Base-by-base conservation (phyloP, 2,329 filamentous ascomycete species). In the Alternaria triticina region DNA sequence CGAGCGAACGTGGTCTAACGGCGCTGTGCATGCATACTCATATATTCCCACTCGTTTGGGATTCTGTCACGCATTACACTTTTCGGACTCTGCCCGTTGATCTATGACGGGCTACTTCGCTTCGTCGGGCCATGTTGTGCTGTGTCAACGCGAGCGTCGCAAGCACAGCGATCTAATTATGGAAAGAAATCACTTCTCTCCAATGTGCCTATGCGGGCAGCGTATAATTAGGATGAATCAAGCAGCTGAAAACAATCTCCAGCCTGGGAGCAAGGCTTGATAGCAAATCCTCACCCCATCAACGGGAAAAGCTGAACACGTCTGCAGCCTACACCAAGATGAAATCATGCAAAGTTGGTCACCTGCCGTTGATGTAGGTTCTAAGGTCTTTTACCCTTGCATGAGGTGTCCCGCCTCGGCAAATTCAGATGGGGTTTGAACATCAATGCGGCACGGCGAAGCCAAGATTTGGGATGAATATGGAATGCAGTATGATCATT, bases 1-100 rank as follows among this genome's bases (percentile, higher is more conserved):
- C 60, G 57, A 58, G 54, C 22, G 45, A 54, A 67, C 65, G 23
- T 58, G 25, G 44, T 59, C 25, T 22, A 25, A 60, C 50, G 25
- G 33, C 50, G 61, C 71, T 67, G 67, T 63, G 58, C 72, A 73
- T 68, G 70, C 67, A 61, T 28, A 22, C 33, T 62, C 57, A 66
- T 68, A 56, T 62, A 66, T 51, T 50, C 23, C 57, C 46, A 60
- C 22, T 5, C 22, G 22, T 15, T 22, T 22, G 36, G 61, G 20
- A 36, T 11, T 13, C 12, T 44, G 4, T 54, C 25, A 44, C 25
- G 13, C 43, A n/a, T 49, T 15, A 44, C 20, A 1, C 43, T 43
- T 28, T 15, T 43, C 36, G 30, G 54, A 10, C 11, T 22, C 28
- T 23, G 40, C 28, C 25, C 17, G 36, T 45, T 11, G 13, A 22